Evolutionary conservation across 2,329 filamentous ascomycete species (phyloP).

Genomic region (Lachnellula subtilissima): DNA sequence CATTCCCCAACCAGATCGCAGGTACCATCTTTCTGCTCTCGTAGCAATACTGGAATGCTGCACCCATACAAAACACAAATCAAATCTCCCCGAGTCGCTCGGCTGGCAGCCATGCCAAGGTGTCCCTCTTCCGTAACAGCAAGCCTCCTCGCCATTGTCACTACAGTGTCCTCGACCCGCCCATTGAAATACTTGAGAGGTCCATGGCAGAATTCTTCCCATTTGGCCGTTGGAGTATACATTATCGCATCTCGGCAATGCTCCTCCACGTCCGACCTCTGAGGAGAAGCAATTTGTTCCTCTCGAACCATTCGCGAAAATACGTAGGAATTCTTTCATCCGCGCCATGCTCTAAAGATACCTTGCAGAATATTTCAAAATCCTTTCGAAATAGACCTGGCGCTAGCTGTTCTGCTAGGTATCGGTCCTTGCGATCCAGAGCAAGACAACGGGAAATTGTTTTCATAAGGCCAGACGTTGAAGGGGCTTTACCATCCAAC

Average conservation of each 20-base stretch:
- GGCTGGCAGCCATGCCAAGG: neutral
- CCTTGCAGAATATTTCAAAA: neutral
- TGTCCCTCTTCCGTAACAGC: neutral
- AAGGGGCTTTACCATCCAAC: neutral
- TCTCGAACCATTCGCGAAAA: neutral
- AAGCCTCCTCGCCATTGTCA: neutral
- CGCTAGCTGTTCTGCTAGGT: neutral
- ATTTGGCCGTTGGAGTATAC: neutral
- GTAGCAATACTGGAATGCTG: constrained; percentile 8
- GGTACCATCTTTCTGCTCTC: constrained; percentile 2
- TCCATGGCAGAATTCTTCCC: neutral
- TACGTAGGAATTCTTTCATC: neutral
- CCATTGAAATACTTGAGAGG: neutral
- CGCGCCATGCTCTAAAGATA: neutral
- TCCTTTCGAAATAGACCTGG: neutral
- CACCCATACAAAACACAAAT: constrained; percentile 7
- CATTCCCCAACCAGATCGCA: constrained; percentile 26
- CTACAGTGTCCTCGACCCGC: neutral
- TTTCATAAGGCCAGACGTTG: neutral
- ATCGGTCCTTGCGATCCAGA: neutral
- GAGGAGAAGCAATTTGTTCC: neutral
- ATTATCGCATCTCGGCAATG: neutral
- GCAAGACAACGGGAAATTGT: neutral
- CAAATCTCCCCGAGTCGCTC: constrained; percentile 3
- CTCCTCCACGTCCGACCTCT: neutral